A percentile compares a stretch with the other conserved stretches of the same genome.
Evolutionary conservation across 768 basidiomycete species (phyloP).

Genomic region (Lactarius quietus): DNA sequence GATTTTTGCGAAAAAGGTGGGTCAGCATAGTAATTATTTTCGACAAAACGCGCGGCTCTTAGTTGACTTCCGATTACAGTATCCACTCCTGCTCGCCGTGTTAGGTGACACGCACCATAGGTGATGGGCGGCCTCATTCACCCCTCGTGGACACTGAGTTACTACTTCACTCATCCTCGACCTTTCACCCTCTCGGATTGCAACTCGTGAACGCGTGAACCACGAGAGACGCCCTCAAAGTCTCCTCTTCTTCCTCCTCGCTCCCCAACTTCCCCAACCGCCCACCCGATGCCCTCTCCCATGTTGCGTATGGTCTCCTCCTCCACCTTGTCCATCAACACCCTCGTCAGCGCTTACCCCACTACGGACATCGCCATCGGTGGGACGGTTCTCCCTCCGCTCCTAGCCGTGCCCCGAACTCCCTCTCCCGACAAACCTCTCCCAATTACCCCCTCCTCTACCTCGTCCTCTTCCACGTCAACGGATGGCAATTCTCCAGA

Average conservation of each 20-base stretch:
- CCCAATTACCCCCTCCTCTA: constrained; percentile 32
- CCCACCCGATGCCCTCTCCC: constrained; percentile 25
- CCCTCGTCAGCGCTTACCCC: constrained; percentile 18
- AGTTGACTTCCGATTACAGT: too few species aligned
- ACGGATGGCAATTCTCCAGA: constrained; percentile 22
- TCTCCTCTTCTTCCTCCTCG: constrained; percentile 30
- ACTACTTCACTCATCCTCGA: constrained; percentile 17
- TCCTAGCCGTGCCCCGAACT: constrained; percentile 23
- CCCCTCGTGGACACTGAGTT: constrained; percentile 34
- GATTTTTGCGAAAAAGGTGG: too few species aligned
- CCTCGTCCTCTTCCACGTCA: constrained; percentile 22
- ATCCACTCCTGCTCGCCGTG: too few species aligned
- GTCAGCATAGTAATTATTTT: too few species aligned
- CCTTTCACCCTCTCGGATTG: constrained; percentile 25
- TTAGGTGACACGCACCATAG: too few species aligned
- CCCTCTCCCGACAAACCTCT: constrained; percentile 35
- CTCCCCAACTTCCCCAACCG: constrained; percentile 19
- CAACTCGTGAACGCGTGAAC: constrained; percentile 19
- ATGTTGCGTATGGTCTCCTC: constrained; percentile 31
- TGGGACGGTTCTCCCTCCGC: constrained; percentile 24
- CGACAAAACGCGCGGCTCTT: too few species aligned
- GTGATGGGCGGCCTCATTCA: constrained; percentile 38
- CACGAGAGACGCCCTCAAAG: constrained; percentile 15
- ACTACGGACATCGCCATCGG: constrained; percentile 10
- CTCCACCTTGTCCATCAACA: constrained; percentile 29